Base-by-base conservation (phyloP, 345 rosid species). In the Cardamine chenopodiifolia region DNA sequence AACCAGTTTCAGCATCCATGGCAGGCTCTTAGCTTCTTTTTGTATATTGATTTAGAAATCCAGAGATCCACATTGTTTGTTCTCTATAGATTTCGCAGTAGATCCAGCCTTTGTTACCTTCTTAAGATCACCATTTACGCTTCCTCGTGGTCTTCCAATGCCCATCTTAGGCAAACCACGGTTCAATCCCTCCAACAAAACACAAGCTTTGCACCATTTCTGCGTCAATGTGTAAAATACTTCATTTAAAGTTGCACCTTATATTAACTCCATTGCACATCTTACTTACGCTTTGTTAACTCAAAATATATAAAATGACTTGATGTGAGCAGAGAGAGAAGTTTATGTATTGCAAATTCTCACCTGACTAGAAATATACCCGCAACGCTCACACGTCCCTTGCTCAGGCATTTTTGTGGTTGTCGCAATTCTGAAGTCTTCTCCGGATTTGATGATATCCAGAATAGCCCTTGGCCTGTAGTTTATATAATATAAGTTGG, bases 151-250 rank as follows among this genome's bases (percentile, higher is more conserved):
- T 71, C 97, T 83, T 50, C 93, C 95, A 28, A 94, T 91, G 15
- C 98, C 97, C 75, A 91, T 74, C 85, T 86, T 90, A 20, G 96
- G 97, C 82, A 94, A 75, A 42, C 98, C 98, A n/a, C 85, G 85
- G 72, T 94, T 94, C 77, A 94, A 78, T 81, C 95, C 96, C 62
- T 91, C 93, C 62, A 94, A 90, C 81, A 91, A 78, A 60, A 89
- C 91, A 70, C 98, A 91, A 48, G 98, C 98, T 82, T 94, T 91
- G 59, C 97, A 90, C 96, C 94, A 87, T 90, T 87, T 91, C 96
- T 94, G 78, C 18, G 50, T 13, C 60, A 40, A 63, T 18, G 12
- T 28, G 18, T 31, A 31, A 58, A 29, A 52, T 12, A 1, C 10
- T 20, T 49, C 55, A 48, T 55, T n/a, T 7, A 55, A 57, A 31